Conservation (phyloP, 768 basidiomycete genomes). For the Coprinellus aureogranulatus region DNA sequence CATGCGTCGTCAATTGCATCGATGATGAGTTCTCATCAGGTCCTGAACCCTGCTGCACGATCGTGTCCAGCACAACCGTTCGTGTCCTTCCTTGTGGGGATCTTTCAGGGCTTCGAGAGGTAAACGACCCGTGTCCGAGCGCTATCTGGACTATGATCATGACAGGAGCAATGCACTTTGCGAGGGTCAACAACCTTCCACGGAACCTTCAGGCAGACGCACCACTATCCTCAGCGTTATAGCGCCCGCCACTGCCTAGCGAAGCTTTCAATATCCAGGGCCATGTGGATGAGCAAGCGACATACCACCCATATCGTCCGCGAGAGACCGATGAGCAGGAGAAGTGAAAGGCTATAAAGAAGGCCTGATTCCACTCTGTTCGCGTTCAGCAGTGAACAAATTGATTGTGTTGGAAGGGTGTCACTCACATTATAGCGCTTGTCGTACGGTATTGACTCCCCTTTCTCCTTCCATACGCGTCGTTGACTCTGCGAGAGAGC, state of each 20-base stretch:
- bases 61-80: not conserved
- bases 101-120: not conserved
- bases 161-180: not conserved
- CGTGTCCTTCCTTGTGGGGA: not conserved
- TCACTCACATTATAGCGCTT: slow-evolving; percentile 9
- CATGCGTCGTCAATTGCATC: not conserved
- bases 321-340: not conserved
- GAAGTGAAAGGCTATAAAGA: not conserved
- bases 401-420: too few relatives aligned
- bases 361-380: slow-evolving; percentile 4
- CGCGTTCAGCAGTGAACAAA: too few relatives aligned
- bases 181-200: too few relatives aligned
- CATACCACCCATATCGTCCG: slow-evolving; percentile 1
- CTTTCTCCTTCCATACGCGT: not conserved
- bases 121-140: not conserved
- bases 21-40: not conserved
- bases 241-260: not conserved
- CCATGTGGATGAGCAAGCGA: not conserved
- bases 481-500: not conserved
- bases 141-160: not conserved
- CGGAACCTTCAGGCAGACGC: not conserved
- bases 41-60: not conserved
- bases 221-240: not conserved
- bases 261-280: not conserved
- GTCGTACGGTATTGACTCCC: slow-evolving; percentile 5